These are phyloP conservation scores for Dendryphion nanum DNA, from an alignment of 2,329 filamentous ascomycete genomes.

Conservation along the genomic window DNA sequence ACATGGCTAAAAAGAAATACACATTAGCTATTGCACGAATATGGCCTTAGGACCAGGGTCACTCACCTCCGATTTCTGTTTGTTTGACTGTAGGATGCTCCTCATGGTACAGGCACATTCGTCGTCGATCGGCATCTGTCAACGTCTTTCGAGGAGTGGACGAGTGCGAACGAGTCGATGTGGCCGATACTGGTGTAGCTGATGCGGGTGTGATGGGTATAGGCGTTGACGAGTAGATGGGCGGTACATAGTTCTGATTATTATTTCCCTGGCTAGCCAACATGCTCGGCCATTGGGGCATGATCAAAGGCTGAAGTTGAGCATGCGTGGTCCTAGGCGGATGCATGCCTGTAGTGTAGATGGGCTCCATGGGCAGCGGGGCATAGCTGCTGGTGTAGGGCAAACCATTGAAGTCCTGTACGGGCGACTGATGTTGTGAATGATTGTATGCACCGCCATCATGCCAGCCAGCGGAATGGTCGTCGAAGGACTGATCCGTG, in stretches of 20 bases:
- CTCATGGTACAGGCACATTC: slow-evolving; percentile 92
- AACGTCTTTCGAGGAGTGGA: slow-evolving; percentile 80
- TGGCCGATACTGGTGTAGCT: slow-evolving; percentile 40
- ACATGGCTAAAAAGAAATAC: slow-evolving; percentile 60
- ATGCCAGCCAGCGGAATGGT: slow-evolving; percentile 32
- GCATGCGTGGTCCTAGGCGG: slow-evolving; percentile 41
- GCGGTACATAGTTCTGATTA: slow-evolving; percentile 40
- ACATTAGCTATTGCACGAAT: slow-evolving; percentile 36
- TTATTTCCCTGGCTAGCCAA: slow-evolving; percentile 39
- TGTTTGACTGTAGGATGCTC: slow-evolving; percentile 90
- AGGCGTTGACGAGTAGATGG: slow-evolving; percentile 36
- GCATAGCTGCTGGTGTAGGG: slow-evolving; percentile 22
- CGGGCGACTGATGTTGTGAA: slow-evolving; percentile 38
- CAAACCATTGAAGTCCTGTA: slow-evolving; percentile 42
- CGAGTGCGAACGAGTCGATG: slow-evolving; percentile 40
- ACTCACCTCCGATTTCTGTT: slow-evolving; percentile 85
- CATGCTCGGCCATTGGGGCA: slow-evolving; percentile 43
- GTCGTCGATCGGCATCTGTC: slow-evolving; percentile 83
- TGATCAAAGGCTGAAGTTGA: slow-evolving; percentile 43
- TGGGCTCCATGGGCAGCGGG: slow-evolving; percentile 40
- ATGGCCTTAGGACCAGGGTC: background rate
- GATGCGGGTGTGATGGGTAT: slow-evolving; percentile 38
- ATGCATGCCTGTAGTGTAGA: slow-evolving; percentile 38
- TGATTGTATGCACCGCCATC: slow-evolving; percentile 29
- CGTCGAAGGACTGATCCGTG: slow-evolving; percentile 34